Base-by-base conservation (phyloP, 495 filamentous ascomycete species). In the Penicillium ucsense region DNA sequence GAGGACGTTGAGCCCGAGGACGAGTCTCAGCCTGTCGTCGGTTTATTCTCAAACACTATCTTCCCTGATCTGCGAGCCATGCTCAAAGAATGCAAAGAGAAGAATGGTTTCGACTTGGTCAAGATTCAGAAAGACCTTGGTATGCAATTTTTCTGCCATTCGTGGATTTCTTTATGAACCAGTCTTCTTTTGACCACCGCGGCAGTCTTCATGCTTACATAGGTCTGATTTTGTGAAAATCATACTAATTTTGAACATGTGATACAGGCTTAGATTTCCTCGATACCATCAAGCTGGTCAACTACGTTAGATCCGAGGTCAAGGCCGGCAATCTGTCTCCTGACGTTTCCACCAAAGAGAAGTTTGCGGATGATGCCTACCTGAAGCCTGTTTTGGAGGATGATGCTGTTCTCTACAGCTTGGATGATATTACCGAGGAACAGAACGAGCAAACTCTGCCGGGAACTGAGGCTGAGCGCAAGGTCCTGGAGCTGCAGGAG, bases 321-420 rank as follows among this genome's bases (percentile, higher is more conserved):
- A 71, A 73, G 50, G 60, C 56, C 40, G 81, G 78, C 35, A 71
- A 78, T 38, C 55, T 64, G 8, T 62, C 74, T 3, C 75, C 78
- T 2, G 68, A 78, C 45, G 64, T 82, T 31, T 79, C 82, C 39
- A 74, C 76, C 7, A 72, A 66, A 48, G 64, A 66, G 9, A 67
- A 77, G 32, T 83, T 94, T 53, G 71, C 82, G 31, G 81, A 87
- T 46, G 89, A 97, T 46, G 65, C 72, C 44, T 92, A 82, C 55
- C 64, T 95, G 43, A 83, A 85, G 65, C 91, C 90, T 2, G 82
- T 86, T 7, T 64, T 97, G n/a, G 86, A 94, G 54, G 88, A 95
- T 56, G 90, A 97, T 51, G 84, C 89, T 9, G 70, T 95, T 35
- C 72, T 97, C 32, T 85, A 91, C 50, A 84, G 77, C 41, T 68